Conservation (phyloP, 2,329 filamentous ascomycete species). For the Lachnellula hyalina region DNA sequence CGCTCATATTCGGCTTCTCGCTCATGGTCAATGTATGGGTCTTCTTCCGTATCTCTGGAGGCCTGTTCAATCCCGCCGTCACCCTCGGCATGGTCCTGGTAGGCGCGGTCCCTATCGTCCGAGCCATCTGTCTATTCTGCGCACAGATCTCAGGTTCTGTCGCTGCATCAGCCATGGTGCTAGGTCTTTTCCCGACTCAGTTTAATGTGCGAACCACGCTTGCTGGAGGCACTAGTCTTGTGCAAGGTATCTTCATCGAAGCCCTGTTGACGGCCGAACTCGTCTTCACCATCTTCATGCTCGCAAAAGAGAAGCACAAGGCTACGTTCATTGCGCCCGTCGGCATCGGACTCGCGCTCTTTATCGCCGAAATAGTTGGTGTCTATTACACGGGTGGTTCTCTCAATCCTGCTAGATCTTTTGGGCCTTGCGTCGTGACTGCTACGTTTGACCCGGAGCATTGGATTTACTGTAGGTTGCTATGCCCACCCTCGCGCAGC, state of each 20-base stretch:
- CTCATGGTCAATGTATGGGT: slow-evolving; percentile 51
- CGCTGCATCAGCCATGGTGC: slow-evolving; percentile 37
- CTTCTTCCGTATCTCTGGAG: slow-evolving; percentile 48
- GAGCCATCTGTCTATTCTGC: slow-evolving; percentile 30
- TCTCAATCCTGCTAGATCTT: slow-evolving; percentile 43
- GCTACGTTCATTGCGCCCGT: slow-evolving; percentile 43
- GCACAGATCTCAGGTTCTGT: slow-evolving; percentile 34
- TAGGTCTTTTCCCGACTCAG: slow-evolving; percentile 31
- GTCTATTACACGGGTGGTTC: slow-evolving; percentile 40
- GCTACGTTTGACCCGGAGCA: slow-evolving; percentile 39
- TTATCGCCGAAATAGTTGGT: slow-evolving; percentile 41
- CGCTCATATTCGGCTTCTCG: slow-evolving; percentile 30
- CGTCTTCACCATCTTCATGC: slow-evolving; percentile 46
- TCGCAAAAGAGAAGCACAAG: slow-evolving; percentile 43
- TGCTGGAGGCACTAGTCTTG: slow-evolving; percentile 35
- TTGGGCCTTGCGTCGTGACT: slow-evolving; percentile 43
- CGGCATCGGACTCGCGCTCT: slow-evolving; percentile 41
- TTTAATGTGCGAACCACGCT: slow-evolving; percentile 39
- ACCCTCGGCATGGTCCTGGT: slow-evolving; percentile 35
- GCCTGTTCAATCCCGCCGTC: slow-evolving; percentile 46
- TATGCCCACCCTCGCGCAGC: neutral
- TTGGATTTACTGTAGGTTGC: slow-evolving; percentile 40
- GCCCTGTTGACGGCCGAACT: slow-evolving; percentile 43
- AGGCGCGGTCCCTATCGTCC: slow-evolving; percentile 30
- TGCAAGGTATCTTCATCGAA: slow-evolving; percentile 46